Base-by-base conservation (phyloP, 2,329 filamentous ascomycete species). In the Diaporthe ampelina region DNA sequence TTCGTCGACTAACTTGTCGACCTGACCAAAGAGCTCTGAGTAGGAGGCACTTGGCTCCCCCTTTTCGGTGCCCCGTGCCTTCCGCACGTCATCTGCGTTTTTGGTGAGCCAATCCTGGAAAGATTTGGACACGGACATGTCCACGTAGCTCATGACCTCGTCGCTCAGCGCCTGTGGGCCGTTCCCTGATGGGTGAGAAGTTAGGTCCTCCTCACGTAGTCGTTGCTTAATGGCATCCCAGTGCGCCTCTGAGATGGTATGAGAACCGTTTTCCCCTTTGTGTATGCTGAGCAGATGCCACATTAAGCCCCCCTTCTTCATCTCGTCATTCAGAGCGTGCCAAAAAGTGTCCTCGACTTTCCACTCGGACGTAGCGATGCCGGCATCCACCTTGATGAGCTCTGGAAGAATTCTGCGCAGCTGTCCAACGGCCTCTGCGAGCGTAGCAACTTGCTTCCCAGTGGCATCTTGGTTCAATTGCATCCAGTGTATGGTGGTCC, bases 331-430 rank as follows among this genome's bases (percentile, higher is more conserved):
- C 11, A 95, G 80, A 0, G 92, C 92, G 73, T 90, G 85, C 89
- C 91, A 95, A 75, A 95, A 93, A 3, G 91, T 87, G 32, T 89
- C 85, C 0, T 88, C 83, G 21, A 94, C 88, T 35, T 61, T 24
- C 74, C 74, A 75, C n/a, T 74, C 65, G 43, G 65, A 48, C 5
- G 59, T 54, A 15, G 21, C 81, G 45, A 84, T 81, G 73, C 88
- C 84, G 10, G 86, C 85, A 19, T 87, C 85, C 76, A 93, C 87
- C 74, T 89, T 87, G 6, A 94, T 83, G 13, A 88, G 78, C 17
- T 87, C 85, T 0, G 93, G 92, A 4, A 94, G 81, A 5, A 88
- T 82, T 21, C 43, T 74, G 48, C 71, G 76, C 69, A 74, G 70
- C 52, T 73, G 52, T 10, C 24, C 19, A 7, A 67, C 52, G 35